Conservation (phyloP, 345 rosid species). For the Camelina neglecta region DNA sequence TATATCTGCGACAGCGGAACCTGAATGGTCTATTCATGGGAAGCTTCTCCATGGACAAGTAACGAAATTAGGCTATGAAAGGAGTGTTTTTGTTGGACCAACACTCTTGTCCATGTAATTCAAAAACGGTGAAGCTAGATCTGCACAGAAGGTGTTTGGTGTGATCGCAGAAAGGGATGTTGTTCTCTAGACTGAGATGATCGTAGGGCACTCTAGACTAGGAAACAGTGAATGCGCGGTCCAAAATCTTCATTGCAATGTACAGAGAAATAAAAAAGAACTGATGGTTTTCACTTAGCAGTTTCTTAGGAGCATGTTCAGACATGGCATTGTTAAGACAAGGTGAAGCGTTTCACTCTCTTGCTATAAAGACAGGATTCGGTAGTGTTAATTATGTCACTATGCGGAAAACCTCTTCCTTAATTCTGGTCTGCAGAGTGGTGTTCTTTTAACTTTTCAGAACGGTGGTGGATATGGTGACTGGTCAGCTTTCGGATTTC, state of each 20-base stretch:
- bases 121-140: slow-evolving; percentile 55
- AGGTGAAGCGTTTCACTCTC: no score
- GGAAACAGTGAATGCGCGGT: slow-evolving; percentile 66
- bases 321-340: no score
- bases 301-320: no score
- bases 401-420: slow-evolving; percentile 97
- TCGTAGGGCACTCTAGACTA: slow-evolving; percentile 69
- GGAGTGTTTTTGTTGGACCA: slow-evolving; percentile 65
- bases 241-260: no score
- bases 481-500: slow-evolving; percentile 97
- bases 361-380: no score
- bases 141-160: slow-evolving; percentile 59
- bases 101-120: slow-evolving; percentile 82
- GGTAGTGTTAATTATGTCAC: no score
- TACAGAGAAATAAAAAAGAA: no score
- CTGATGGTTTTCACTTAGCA: no score
- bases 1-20: slow-evolving; percentile 56
- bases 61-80: slow-evolving; percentile 56
- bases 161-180: slow-evolving; percentile 60
- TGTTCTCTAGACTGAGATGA: slow-evolving; percentile 93
- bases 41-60: slow-evolving; percentile 71
- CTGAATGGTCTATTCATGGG: slow-evolving; percentile 52
- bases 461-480: slow-evolving; percentile 96
- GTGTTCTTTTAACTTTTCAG: slow-evolving; percentile 95
- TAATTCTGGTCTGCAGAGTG: slow-evolving; percentile 91